These are phyloP conservation scores for Ramalina peruviana DNA, from an alignment of 495 filamentous ascomycete genomes.

Conservation along the genomic window DNA sequence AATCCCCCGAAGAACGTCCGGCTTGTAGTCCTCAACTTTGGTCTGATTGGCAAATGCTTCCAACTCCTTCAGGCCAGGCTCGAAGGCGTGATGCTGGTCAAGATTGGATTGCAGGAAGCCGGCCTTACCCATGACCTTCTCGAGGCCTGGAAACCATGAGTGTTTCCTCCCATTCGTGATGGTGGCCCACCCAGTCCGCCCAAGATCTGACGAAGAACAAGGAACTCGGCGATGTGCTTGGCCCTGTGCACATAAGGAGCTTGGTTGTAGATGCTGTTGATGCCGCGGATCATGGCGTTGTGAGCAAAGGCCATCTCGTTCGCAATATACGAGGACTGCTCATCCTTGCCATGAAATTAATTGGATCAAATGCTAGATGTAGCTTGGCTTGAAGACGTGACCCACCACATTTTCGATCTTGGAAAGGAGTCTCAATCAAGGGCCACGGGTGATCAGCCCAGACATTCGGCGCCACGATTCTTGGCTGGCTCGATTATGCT, in stretches of 20 bases:
- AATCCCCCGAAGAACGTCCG: no score
- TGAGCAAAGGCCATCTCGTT: slow-evolving; percentile 27
- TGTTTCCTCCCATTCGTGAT: slow-evolving; percentile 23
- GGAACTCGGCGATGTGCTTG: slow-evolving; percentile 23
- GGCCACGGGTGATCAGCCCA: no score
- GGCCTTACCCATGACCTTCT: slow-evolving; percentile 12
- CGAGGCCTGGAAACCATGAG: slow-evolving; percentile 21
- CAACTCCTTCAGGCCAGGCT: background rate
- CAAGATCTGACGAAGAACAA: slow-evolving; percentile 23
- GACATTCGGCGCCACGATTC: no score
- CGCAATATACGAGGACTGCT: slow-evolving; percentile 11
- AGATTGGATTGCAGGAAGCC: slow-evolving; percentile 15
- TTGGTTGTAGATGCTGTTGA: slow-evolving; percentile 37
- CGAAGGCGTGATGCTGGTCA: slow-evolving; percentile 15
- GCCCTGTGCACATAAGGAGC: slow-evolving; percentile 23
- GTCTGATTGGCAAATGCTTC: no score
- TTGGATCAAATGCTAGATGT: no score
- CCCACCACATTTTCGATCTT: no score
- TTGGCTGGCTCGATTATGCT: no score
- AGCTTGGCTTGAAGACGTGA: no score
- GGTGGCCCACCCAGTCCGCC: slow-evolving; percentile 19
- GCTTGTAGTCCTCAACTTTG: no score
- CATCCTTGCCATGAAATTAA: no score
- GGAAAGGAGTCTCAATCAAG: no score
- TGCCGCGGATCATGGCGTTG: slow-evolving; percentile 33